A percentile compares a stretch with the other conserved stretches of the same genome.
These are phyloP conservation scores for Hericium erinaceus DNA, from an alignment of 768 basidiomycete species.

Conservation along the genomic window DNA sequence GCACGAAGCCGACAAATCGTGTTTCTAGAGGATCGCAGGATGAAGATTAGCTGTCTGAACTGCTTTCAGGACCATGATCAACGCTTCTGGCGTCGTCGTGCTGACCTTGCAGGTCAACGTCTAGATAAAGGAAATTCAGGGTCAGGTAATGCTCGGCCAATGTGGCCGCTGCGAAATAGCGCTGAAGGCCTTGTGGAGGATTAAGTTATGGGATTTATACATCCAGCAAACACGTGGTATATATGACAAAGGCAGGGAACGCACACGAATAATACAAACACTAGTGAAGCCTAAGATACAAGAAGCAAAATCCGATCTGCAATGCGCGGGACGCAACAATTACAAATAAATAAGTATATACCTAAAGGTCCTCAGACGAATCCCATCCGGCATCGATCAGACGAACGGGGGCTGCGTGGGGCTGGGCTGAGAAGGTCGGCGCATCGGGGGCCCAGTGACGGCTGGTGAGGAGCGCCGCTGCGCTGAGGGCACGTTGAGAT, in stretches of 20 bases:
- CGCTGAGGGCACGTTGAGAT: slow-evolving; percentile 1
- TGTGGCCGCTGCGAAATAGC: too few species aligned
- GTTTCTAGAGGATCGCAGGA: too few species aligned
- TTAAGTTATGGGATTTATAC: too few species aligned
- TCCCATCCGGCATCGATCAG: slow-evolving; percentile 12
- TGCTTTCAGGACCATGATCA: too few species aligned
- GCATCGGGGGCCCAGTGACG: slow-evolving; percentile 3
- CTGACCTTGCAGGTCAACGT: too few species aligned
- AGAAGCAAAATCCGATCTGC: not conserved
- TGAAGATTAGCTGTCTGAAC: too few species aligned
- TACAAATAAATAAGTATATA: not conserved
- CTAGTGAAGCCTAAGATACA: slow-evolving; percentile 1
- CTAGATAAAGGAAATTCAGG: too few species aligned
- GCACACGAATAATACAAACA: not conserved
- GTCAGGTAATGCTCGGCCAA: too few species aligned
- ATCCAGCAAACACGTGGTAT: not conserved
- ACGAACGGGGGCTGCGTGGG: slow-evolving; percentile 2
- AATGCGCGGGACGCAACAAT: not conserved
- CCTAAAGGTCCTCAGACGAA: slow-evolving; percentile 4
- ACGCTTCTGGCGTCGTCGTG: too few species aligned
- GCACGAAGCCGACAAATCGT: too few species aligned
- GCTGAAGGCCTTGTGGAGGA: too few species aligned
- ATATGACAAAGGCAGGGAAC: not conserved
- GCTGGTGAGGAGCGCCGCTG: slow-evolving; percentile 9
- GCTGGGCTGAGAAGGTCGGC: slow-evolving; percentile 5